phyloP scores from a whole-genome alignment of 2,329 filamentous ascomycete genomes.

The Pseudogymnoascus sp. region DNA sequence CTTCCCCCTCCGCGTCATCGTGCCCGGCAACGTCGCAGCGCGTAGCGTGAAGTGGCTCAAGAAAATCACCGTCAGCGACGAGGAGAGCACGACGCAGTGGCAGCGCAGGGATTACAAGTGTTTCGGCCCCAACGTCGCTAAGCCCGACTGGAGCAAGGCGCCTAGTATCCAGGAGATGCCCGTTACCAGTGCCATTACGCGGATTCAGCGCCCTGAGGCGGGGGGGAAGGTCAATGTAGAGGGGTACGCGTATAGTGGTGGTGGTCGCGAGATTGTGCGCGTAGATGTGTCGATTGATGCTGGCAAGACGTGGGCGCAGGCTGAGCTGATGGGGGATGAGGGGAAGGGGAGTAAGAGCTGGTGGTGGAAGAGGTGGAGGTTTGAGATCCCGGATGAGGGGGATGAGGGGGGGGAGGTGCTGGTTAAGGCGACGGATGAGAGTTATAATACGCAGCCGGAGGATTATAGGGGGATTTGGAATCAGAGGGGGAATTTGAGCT shows the following conservation, averaged over 20 bases:
- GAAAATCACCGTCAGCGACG: conserved; percentile 51
- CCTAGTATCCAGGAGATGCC: conserved; percentile 59
- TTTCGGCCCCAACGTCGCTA: conserved; percentile 54
- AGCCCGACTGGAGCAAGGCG: conserved; percentile 53
- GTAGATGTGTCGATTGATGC: conserved; percentile 56
- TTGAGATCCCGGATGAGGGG: conserved; percentile 24
- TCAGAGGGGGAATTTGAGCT: conserved; percentile 54
- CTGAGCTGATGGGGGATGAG: conserved; percentile 46
- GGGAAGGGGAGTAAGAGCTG: conserved; percentile 42
- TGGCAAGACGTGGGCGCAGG: conserved; percentile 54
- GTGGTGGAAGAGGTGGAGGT: conserved; percentile 59
- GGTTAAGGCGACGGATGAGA: conserved; percentile 58
- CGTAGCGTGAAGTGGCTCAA: conserved; percentile 60
- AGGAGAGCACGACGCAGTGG: conserved; percentile 55
- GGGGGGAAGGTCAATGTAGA: conserved; percentile 28
- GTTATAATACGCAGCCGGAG: conserved; percentile 59
- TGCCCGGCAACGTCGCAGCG: conserved; percentile 55
- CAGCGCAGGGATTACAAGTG: conserved; percentile 57
- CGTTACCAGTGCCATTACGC: conserved; percentile 56
- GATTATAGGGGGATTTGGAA: conserved; percentile 53
- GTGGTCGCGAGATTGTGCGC: conserved; percentile 52
- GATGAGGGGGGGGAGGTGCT: conserved; percentile 42
- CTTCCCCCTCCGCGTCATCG: conserved; percentile 49
- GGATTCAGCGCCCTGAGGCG: conserved; percentile 2
- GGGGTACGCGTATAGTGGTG: conserved; percentile 59